phyloP scores from a whole-genome alignment of 768 basidiomycete species.

The Suillus ampliporus region DNA sequence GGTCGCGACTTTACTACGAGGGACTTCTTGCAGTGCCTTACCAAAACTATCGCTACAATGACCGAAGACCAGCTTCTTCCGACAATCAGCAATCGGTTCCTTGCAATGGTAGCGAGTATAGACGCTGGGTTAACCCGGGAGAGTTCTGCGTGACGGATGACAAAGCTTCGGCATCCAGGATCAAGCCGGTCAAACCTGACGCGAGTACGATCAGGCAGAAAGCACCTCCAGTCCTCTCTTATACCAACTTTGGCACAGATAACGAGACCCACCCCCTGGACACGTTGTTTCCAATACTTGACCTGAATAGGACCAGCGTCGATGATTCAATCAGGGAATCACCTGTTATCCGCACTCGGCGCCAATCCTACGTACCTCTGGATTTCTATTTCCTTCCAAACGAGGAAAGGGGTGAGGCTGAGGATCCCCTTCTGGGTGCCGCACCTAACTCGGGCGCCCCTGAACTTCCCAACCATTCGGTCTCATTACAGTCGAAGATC shows the following conservation, averaged over 20 bases:
- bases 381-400: slow-evolving; percentile 17
- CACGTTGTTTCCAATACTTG: slow-evolving; percentile 29
- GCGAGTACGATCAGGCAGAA: slow-evolving; percentile 8
- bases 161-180: slow-evolving; percentile 9
- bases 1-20: slow-evolving; percentile 53
- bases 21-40: slow-evolving; percentile 36
- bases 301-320: slow-evolving; percentile 9
- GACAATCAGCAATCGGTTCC: slow-evolving; percentile 13
- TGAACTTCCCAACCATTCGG: slow-evolving; percentile 12
- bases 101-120: slow-evolving; percentile 12
- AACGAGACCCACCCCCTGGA: slow-evolving; percentile 20
- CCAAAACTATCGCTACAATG: slow-evolving; percentile 17
- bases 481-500: slow-evolving; percentile 11
- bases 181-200: slow-evolving; percentile 10
- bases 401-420: slow-evolving; percentile 16
- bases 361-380: slow-evolving; percentile 16
- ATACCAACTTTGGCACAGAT: slow-evolving; percentile 6
- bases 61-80: slow-evolving; percentile 2
- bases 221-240: neutral
- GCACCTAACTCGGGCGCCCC: slow-evolving; percentile 9
- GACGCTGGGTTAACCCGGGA: slow-evolving; percentile 14
- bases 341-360: slow-evolving; percentile 29
- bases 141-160: neutral
- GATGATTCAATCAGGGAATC: slow-evolving; percentile 28
- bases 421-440: slow-evolving; percentile 16